Conservation (phyloP, 2,329 filamentous ascomycete species). For the Cryoendolithus antarcticus region DNA sequence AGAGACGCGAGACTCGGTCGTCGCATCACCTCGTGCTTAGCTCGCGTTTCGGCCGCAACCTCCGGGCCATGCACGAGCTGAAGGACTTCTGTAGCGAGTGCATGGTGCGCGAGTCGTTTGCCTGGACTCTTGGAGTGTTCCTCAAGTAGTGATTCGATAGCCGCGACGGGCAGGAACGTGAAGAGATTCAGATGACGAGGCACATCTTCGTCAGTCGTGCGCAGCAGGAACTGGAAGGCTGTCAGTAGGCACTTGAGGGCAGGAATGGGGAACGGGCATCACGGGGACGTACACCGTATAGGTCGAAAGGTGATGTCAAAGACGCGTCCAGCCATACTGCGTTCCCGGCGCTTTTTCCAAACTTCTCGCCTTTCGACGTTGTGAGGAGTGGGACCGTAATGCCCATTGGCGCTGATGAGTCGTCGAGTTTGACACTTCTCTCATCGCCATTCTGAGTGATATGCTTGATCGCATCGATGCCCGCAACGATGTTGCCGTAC, state of each 20-base stretch:
- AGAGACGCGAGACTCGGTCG: conserved; percentile 10
- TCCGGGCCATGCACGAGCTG: conserved; percentile 61
- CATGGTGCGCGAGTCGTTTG: conserved; percentile 68
- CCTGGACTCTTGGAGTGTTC: conserved; percentile 56
- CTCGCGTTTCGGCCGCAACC: conserved; percentile 51
- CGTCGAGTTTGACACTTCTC: conserved; percentile 26
- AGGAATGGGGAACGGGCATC: too few species aligned
- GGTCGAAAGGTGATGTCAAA: conserved; percentile 69
- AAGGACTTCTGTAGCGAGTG: conserved; percentile 70
- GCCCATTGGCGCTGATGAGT: conserved; percentile 51
- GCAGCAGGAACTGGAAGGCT: conserved; percentile 60
- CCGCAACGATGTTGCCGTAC: conserved; percentile 88
- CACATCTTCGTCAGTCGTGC: conserved; percentile 68
- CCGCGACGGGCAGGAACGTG: conserved; percentile 65
- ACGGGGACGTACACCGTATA: conserved; percentile 51
- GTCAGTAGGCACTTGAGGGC: conserved; percentile 2
- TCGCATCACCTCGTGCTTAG: conserved; percentile 39
- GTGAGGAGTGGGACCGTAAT: conserved; percentile 87
- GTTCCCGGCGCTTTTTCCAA: conserved; percentile 90
- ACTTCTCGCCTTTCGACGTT: conserved; percentile 73
- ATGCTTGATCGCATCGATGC: conserved; percentile 71
- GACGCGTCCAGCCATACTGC: conserved; percentile 81
- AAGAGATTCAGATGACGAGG: conserved; percentile 76
- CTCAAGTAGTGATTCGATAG: conserved; percentile 57
- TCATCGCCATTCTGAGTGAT: conserved; percentile 39